phyloP scores from a whole-genome alignment of 306 rosid genomes.

The Cucurbita pepo region DNA sequence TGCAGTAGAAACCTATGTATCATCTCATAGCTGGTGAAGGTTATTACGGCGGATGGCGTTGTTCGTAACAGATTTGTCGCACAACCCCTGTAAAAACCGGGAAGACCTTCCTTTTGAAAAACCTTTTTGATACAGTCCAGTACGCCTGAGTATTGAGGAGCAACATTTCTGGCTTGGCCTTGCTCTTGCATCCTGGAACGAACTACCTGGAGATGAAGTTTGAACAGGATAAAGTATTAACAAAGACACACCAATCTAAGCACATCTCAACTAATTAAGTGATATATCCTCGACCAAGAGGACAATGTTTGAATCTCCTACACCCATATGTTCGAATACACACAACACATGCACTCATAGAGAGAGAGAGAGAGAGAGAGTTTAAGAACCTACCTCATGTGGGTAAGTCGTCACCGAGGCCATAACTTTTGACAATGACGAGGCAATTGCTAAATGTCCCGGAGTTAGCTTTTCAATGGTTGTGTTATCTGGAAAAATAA shows the following conservation, averaged over 20 bases:
- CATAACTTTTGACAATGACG: conserved; percentile 63
- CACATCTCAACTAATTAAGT: too few species aligned
- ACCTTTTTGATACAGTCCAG: conserved; percentile 74
- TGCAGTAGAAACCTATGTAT: conserved; percentile 50
- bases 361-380: background rate
- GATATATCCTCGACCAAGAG: too few species aligned
- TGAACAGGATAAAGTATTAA: background rate
- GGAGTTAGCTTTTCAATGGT: conserved; percentile 56
- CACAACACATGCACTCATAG: background rate
- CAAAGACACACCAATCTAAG: background rate
- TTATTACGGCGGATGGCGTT: conserved; percentile 89
- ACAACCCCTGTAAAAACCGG: conserved; percentile 82
- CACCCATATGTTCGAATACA: too few species aligned
- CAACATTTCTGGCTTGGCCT: conserved; percentile 51
- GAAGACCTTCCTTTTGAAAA: conserved; percentile 63
- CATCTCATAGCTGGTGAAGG: conserved; percentile 90
- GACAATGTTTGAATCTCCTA: too few species aligned
- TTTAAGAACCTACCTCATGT: conserved; percentile 47
- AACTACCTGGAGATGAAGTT: conserved; percentile 34
- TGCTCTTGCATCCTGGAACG: conserved; percentile 94
- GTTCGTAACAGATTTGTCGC: conserved; percentile 79
- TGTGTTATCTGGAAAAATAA: conserved; percentile 43
- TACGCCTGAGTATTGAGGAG: conserved; percentile 42
- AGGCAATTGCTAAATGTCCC: conserved; percentile 53
- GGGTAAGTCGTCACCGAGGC: conserved; percentile 87